Base-by-base conservation (phyloP, 2,329 filamentous ascomycete genomes). In the Penicillium sp. region DNA sequence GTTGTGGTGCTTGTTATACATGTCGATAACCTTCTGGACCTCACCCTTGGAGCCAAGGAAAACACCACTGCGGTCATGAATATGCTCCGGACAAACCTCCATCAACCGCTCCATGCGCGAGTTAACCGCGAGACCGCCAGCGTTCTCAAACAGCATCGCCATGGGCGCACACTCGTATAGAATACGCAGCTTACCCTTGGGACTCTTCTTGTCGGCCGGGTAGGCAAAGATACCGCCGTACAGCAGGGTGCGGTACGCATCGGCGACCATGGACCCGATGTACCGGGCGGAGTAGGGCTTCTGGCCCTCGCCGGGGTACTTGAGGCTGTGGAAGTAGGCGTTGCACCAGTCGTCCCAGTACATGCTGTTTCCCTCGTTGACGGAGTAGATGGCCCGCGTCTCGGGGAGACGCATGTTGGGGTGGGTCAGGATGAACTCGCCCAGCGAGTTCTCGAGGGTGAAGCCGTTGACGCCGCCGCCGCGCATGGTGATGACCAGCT, bases 131-230 rank as follows among this genome's bases (percentile, higher is more conserved):
- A 96, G 88, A 61, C 95, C 95, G 69, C 95, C 95, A 70, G 95
- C 95, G 79, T 99, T 97, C 81, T 99, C 95, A 77, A 99, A 98
- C 6, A 99, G 86, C 89, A 98, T 90, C 25, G 95, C 95, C 95
- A 99, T 99, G 41, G 95, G 95, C 14, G 95, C 95, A 75, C 95
- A 99, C 82, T 99, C 95, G 80, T 99, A 99, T 70, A 99, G 77
- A 68, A 99, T 99, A 66, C 95, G 86, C 68, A 99, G 85, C 84
- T 99, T 99, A 69, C 95, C 95, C 87, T 98, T 99, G 65, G 93
- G 92, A 73, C 90, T 96, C 88, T 99, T 98, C 83, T 93, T 96
- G 75, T 99, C 95, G 14, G 94, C 91, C 0, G 95, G 95, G 75
- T 99, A 99, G 47, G 95, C 95, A 77, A 99, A 99, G 74, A 99